A percentile compares a stretch with the other conserved stretches of the same genome.
These are phyloP conservation scores for Aspergillus persii DNA, from an alignment of 2,329 filamentous ascomycete species.

Conservation along the genomic window DNA sequence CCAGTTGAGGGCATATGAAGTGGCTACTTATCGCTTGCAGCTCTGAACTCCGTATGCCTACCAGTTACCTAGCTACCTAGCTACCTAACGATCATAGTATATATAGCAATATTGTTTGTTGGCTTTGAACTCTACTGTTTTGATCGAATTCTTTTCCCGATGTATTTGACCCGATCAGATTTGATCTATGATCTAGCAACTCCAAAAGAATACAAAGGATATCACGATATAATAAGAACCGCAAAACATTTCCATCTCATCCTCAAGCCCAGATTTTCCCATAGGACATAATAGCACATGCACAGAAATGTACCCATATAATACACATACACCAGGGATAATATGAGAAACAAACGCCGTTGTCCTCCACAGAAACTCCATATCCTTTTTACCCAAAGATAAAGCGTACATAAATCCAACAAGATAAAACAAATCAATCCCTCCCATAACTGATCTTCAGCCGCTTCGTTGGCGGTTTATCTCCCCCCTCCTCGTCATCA, in stretches of 20 bases:
- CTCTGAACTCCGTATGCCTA: slow-evolving; percentile 31
- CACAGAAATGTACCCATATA: background rate
- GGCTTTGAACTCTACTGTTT: background rate
- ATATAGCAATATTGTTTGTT: background rate
- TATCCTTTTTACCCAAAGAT: background rate
- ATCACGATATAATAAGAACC: slow-evolving; percentile 2
- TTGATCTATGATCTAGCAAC: background rate
- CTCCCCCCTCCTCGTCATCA: slow-evolving; percentile 33
- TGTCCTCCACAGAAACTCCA: slow-evolving; percentile 10
- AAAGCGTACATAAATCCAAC: slow-evolving; percentile 1
- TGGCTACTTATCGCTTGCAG: slow-evolving; percentile 73
- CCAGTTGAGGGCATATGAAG: slow-evolving; percentile 75
- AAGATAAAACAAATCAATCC: slow-evolving; percentile 27
- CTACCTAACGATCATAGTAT: background rate
- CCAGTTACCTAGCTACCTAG: background rate
- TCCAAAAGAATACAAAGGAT: slow-evolving; percentile 5
- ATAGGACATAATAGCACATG: background rate
- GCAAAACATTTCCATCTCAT: background rate
- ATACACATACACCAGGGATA: background rate
- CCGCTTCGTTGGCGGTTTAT: slow-evolving; percentile 42
- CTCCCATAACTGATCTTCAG: slow-evolving; percentile 48
- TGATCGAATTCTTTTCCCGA: too few species aligned
- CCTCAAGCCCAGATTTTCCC: background rate
- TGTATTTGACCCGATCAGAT: background rate
- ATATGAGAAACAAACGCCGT: background rate